Evolutionary conservation across 164 flowering plant species (phyloP), one percentile per base, ranked within the genome.

Genomic region (Vitis rotundifolia): DNA sequence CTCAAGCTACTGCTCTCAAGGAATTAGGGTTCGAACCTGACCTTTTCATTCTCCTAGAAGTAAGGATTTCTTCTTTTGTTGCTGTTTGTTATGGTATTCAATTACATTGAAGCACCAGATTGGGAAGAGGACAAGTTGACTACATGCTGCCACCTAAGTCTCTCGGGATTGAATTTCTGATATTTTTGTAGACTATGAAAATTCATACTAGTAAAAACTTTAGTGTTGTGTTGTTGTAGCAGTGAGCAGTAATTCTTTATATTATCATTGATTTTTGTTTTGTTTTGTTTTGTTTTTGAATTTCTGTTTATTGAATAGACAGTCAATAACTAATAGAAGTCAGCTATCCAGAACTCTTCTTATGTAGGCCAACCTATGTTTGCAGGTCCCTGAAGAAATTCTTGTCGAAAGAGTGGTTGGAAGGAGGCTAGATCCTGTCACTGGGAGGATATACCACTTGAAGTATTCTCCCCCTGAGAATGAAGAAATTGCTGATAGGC

Each of bases 351-450:
- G 8, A 11, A 44, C 18, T 60, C 12, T 57, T n/a, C 49, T 69
- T 61, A n/a, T 61, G 14, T 14, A 51, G 57, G 16, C 56, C 3
- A 31, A 61, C 51, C 49, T 69, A 28, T 50, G 19, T 66, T 66
- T 78, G 61, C 75, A 96, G 99, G 98, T 96, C n/a, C 77, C 92
- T 67, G 95, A 96, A 77, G 97, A 88, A 61, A 71, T 86, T 69
- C 97, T 93, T 75, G 97, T 96, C 66, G 97, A 96, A 83, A 90
- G 99, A 81, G 99, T 93, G 26, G 93, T 89, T 72, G 98, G 98
- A 54, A 82, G 99, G 63, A 91, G 99, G 79, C 83, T 90, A 76
- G 99, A 96, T 84, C 99, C 99, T 73, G 88, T 93, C 61, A 90
- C 98, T 59, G 98, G 97, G 66, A 90, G 73, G 79, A 96, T 96